Base-by-base conservation (phyloP, 176 grass and related monocot species). In the Areca catechu region DNA sequence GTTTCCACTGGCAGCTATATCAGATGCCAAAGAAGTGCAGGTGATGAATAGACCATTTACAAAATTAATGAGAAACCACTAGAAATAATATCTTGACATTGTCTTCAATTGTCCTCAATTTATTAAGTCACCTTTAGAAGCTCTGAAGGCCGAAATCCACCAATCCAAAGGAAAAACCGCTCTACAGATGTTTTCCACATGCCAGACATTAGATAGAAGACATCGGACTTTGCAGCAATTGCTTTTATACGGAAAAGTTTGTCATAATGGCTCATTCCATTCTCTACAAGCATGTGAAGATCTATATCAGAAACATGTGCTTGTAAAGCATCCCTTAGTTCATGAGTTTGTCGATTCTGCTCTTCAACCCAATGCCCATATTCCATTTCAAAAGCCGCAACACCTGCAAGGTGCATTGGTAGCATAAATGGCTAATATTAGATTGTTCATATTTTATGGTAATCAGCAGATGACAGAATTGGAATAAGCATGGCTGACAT, bases 161-260 rank as follows among this genome's bases (percentile, higher is more conserved):
- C 94, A 74, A 93, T 86, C 94, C 94, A 98, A 30, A 98, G 73
- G 59, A 98, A 98, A 76, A 98, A 98, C 20, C 94, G 75, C 68
- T 98, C 94, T 7, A 76, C 76, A 43, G 84, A 66, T 54, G 88
- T 93, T 65, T 74, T 67, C 84, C 94, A 98, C 79, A 93, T 71
- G 20, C 94, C 94, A 7, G 94, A 98, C 76, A 86, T 93, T 21
- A 98, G 12, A 63, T 88, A 85, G 81, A 98, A 79, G 18, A 93
- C 81, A 78, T 98, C 84, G 12, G 81, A 60, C 60, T 74, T 58
- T 9, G 88, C 88, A 30, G 88, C 88, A 20, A 71, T 72, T 20
- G 49, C 20, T 72, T 98, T 98, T 19, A 98, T 89, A 15, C 20
- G 14, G 82, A 89, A 98, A 27, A 98, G 87, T 51, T 22, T 50